Base-by-base conservation (phyloP, 495 filamentous ascomycete genomes). In the Rostrohypoxylon terebratum region DNA sequence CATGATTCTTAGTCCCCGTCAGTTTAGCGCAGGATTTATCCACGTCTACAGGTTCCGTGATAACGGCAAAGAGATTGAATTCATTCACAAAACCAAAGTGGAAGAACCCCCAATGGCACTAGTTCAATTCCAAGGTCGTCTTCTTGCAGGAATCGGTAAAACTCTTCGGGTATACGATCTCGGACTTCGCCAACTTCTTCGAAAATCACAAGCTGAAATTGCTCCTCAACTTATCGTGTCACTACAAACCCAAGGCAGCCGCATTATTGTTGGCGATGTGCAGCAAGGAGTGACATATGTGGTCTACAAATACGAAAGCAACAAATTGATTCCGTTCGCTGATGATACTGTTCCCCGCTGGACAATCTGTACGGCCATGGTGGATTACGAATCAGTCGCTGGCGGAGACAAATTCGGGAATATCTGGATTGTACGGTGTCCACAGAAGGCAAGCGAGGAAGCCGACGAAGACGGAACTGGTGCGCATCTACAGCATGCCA, bases 401-500 rank as follows among this genome's bases (percentile, higher is more conserved):
- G 96, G 94, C 36, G 96, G 96, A 45, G 96, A 99, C 82, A 97
- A 97, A 77, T 99, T 99, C 68, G 96, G 96, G 50, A 98, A 98
- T 73, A 76, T 99, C 2, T 98, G 94, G 93, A 86, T 98, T 40
- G 78, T 98, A 63, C 91, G 96, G 10, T 95, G 92, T 73, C 94
- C 96, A 0, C 87, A 90, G 67, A 95, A 97, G 78, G 89, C 90
- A 2, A 95, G 92, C 0, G 93, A 95, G 59, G 91, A 96, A 75
- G 88, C 92, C 0, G 96, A 99, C 75, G 96, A 99, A 80, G 93
- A 97, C 66, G 93, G 92, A 47, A 93, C 93, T 4, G 94, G 94
- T 20, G 91, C 93, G 9, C 94, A 97, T 77, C 87, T 99, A 9
- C 85, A 93, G 9, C 94, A 98, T 64, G 93, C 97, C 69, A 87